These are phyloP conservation scores for Thermothielavioides terrestris DNA, from an alignment of 495 filamentous ascomycete species.

Conservation along the genomic window DNA sequence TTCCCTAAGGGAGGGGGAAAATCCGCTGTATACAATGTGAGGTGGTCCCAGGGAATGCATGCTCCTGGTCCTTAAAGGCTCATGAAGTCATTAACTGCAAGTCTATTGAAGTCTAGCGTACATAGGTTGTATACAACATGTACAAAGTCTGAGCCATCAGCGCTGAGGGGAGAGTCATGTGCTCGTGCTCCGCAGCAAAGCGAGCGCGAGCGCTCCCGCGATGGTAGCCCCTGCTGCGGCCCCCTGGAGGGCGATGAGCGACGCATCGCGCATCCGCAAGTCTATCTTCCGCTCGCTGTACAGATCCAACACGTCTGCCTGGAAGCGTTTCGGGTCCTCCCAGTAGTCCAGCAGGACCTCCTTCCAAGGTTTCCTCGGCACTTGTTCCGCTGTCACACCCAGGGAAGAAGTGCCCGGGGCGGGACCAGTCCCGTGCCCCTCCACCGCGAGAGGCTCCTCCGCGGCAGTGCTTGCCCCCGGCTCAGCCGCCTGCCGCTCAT, in stretches of 20 bases:
- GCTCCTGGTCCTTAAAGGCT: too few species aligned
- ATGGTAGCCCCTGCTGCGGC: conserved; percentile 63
- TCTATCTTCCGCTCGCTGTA: conserved; percentile 63
- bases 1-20: too few species aligned
- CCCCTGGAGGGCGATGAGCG: conserved; percentile 59
- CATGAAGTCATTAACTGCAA: too few species aligned
- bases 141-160: neutral
- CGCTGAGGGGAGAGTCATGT: neutral
- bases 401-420: neutral
- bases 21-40: too few species aligned
- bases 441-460: neutral
- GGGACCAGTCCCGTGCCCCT: neutral
- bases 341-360: conserved; percentile 29
- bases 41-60: too few species aligned
- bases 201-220: conserved; percentile 48
- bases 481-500: conserved; percentile 11
- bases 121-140: neutral
- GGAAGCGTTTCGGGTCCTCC: conserved; percentile 31
- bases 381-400: conserved; percentile 10
- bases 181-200: conserved; percentile 39
- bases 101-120: neutral
- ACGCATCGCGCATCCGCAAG: conserved; percentile 65
- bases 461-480: conserved; percentile 3
- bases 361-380: conserved; percentile 36
- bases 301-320: conserved; percentile 38